Evolutionary conservation across 345 rosid genomes (phyloP), one percentile per base, ranked within the genome.

Genomic region (Rubroshorea leprosula): DNA sequence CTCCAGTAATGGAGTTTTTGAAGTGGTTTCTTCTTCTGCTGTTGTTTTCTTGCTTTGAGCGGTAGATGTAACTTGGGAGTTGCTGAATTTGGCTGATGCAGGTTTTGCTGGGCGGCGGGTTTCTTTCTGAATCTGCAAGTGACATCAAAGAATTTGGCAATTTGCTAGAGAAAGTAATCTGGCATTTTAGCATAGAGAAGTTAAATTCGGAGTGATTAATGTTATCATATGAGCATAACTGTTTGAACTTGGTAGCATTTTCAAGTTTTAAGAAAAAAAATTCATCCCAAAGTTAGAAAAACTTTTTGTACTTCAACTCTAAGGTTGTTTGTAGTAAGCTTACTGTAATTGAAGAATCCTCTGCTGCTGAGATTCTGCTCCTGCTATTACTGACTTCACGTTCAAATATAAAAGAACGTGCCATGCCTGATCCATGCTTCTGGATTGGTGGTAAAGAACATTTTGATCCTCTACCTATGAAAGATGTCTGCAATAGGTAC

Each of bases 351-450:
- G 70, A 60, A 67, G 90, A 78, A 68, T 80, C 81, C 58, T 93
- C 96, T 47, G 78, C 49, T 20, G 55, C 50, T 54, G 81, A 52
- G 54, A 57, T 68, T 59, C 81, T 63, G 69, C 75, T 75, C 81
- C 48, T 83, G 74, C 71, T 77, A 58, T 68, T 78, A 70, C 78
- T 81, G 72, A 81, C 89, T 58, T 76, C 91, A 54, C 91, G 86
- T 75, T 86, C 96, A 57, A 93, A 89, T 72, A 89, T 70, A 72
- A 83, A 93, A 47, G 91, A 78, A 48, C 89, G 82, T 23, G 68
- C 76, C n/a, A 63, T 53, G 72, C 76, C 68, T 45, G 85, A 66
- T 61, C 83, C 88, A 4, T 78, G 77, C 72, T 82, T 93, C 57
- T 70, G 71, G 38, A 77, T 65, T 54, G 83, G 76, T 58, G 90